Percentiles rank a stretch among this genome's conserved stretches.
Conservation (phyloP, 1,284 basidiomycete species). For the Irpex sp. region DNA sequence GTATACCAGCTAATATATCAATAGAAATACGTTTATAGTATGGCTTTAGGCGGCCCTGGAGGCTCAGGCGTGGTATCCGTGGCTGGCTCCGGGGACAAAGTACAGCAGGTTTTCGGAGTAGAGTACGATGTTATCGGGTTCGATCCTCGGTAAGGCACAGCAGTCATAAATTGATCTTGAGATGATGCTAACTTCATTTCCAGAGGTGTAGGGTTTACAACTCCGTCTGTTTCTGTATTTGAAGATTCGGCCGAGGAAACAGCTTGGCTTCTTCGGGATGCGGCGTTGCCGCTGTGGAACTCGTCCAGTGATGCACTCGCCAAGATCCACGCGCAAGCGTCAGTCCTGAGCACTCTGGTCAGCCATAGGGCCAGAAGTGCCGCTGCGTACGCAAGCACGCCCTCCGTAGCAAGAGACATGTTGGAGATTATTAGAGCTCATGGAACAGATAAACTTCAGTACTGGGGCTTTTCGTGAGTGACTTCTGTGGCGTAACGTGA, state of each 20-base stretch:
- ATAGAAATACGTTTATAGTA: no score
- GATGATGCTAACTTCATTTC: no score
- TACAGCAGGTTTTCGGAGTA: constrained; percentile 19
- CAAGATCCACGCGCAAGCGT: neutral
- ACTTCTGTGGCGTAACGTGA: neutral
- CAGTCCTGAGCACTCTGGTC: neutral
- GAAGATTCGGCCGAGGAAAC: constrained; percentile 1
- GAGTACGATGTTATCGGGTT: constrained; percentile 31
- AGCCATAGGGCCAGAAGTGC: neutral
- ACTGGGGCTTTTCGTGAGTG: constrained; percentile 27
- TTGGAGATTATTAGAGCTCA: constrained; percentile 22
- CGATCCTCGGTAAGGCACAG: constrained; percentile 23
- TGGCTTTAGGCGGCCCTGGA: constrained; percentile 25
- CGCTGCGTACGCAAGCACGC: neutral
- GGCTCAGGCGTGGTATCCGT: constrained; percentile 24
- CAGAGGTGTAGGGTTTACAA: constrained; percentile 3
- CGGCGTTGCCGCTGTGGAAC: neutral
- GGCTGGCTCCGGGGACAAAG: neutral
- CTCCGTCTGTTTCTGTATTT: neutral
- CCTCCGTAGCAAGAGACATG: constrained; percentile 24
- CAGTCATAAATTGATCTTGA: neutral
- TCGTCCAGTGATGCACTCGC: neutral
- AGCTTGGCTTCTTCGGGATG: neutral
- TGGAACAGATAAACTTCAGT: constrained; percentile 23
- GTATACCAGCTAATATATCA: neutral